These are phyloP conservation scores for Ganoderma resinaceum DNA, from an alignment of 1,284 basidiomycete species.

Conservation along the genomic window DNA sequence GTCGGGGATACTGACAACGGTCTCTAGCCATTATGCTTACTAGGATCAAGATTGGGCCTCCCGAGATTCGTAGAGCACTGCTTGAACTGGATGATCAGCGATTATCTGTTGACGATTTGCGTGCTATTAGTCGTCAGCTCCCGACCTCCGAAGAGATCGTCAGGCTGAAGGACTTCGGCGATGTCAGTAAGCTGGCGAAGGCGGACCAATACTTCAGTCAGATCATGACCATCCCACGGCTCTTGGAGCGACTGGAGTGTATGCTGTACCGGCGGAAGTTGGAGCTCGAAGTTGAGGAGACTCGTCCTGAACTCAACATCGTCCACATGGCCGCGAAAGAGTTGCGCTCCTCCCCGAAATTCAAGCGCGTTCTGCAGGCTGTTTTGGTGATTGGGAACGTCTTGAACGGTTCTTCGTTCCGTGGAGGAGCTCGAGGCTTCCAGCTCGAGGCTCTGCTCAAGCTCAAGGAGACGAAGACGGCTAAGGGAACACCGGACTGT, in stretches of 20 bases:
- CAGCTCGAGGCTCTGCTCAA: constrained; percentile 83
- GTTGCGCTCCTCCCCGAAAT: constrained; percentile 70
- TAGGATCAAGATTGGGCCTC: constrained; percentile 69
- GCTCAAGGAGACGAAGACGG: constrained; percentile 87
- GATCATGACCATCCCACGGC: constrained; percentile 82
- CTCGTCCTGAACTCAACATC: constrained; percentile 82
- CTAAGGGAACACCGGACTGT: constrained; percentile 69
- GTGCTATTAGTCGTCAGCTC: constrained; percentile 73
- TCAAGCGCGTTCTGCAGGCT: constrained; percentile 77
- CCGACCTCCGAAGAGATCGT: constrained; percentile 80
- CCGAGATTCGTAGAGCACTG: constrained; percentile 72
- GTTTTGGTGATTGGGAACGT: constrained; percentile 84
- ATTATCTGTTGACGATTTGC: constrained; percentile 76
- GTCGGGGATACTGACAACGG: background rate
- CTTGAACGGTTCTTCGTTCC: constrained; percentile 83
- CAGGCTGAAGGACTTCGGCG: constrained; percentile 70
- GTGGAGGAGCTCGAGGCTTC: constrained; percentile 87
- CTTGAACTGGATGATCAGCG: constrained; percentile 73
- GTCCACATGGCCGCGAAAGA: constrained; percentile 80
- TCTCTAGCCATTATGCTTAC: constrained; percentile 80
- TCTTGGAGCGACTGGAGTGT: constrained; percentile 76
- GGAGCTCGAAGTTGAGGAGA: constrained; percentile 85
- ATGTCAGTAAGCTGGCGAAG: constrained; percentile 76
- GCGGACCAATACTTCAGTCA: constrained; percentile 86
- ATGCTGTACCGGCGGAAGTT: constrained; percentile 87